Conservation (phyloP, 208 protist species). For the Blastocrithidia nonstop region DNA sequence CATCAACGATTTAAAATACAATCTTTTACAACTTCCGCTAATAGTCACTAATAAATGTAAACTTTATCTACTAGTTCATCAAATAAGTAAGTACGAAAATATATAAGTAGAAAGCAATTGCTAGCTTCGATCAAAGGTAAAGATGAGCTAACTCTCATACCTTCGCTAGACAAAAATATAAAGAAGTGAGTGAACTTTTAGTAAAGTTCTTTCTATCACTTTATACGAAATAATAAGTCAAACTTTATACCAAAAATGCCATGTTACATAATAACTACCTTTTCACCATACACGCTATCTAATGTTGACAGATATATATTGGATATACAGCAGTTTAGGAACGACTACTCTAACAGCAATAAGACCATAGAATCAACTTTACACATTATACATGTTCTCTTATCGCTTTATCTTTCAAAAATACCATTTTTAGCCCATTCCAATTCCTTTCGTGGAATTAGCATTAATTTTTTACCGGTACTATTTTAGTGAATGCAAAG, state of each 20-base stretch:
- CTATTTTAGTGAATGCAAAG: conserved; percentile 68
- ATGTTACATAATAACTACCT: no score
- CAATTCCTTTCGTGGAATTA: conserved; percentile 55
- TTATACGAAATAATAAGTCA: no score
- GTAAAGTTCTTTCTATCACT: no score
- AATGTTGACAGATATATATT: conserved; percentile 43
- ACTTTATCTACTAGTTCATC: no score
- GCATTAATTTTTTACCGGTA: conserved; percentile 61
- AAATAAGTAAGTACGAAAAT: no score
- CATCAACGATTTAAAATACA: no score
- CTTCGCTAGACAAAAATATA: no score
- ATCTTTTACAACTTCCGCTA: conserved; percentile 59
- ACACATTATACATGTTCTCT: conserved; percentile 76
- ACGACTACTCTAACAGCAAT: conserved; percentile 48
- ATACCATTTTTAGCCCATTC: conserved; percentile 50
- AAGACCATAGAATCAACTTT: conserved; percentile 40
- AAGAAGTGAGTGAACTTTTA: no score
- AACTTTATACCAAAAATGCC: no score
- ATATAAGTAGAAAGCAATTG: no score
- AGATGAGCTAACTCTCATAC: no score
- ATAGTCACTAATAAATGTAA: conserved; percentile 28
- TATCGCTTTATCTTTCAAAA: conserved; percentile 69
- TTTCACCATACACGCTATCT: conserved; percentile 4
- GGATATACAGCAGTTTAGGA: conserved; percentile 52
- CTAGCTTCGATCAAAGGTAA: no score